A percentile compares a stretch with the other conserved stretches of the same genome.
phyloP scores from a whole-genome alignment of 495 filamentous ascomycete species.

The Neurospora pannonica region DNA sequence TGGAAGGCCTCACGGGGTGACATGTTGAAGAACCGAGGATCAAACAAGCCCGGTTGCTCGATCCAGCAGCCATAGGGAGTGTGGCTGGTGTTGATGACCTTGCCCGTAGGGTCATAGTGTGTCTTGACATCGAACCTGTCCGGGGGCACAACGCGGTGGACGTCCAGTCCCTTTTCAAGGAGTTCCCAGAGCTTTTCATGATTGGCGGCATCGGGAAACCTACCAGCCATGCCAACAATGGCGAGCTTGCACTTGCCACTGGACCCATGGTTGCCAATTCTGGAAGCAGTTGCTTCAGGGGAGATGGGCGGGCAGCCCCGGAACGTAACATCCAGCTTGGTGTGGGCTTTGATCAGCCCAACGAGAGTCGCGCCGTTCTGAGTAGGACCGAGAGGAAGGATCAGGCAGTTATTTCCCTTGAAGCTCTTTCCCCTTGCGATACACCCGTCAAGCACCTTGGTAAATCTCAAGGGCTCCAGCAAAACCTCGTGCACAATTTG shows the following conservation, averaged over 20 bases:
- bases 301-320: conserved; percentile 24
- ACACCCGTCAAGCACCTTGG: conserved; percentile 48
- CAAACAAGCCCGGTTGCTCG: conserved; percentile 75
- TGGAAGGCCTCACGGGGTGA: conserved; percentile 84
- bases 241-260: conserved; percentile 43
- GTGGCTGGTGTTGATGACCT: conserved; percentile 68
- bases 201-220: conserved; percentile 61
- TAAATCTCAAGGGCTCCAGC: conserved; percentile 47
- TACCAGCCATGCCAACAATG: conserved; percentile 68
- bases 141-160: conserved; percentile 51
- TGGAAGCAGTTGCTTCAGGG: conserved; percentile 19
- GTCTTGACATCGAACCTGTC: conserved; percentile 73
- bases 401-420: conserved; percentile 33
- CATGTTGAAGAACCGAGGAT: conserved; percentile 91
- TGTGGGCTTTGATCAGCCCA: conserved; percentile 28
- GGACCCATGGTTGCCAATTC: conserved; percentile 35
- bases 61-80: conserved; percentile 87
- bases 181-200: conserved; percentile 64
- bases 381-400: conserved; percentile 46
- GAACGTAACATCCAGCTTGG: conserved; percentile 31
- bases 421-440: conserved; percentile 28
- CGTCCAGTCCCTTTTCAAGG: conserved; percentile 55
- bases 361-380: conserved; percentile 35
- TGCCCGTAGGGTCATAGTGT: conserved; percentile 68
- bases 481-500: conserved; percentile 50